These are phyloP conservation scores for Hypoxylon sp. DNA, from an alignment of 2,329 filamentous ascomycete genomes.

Conservation along the genomic window DNA sequence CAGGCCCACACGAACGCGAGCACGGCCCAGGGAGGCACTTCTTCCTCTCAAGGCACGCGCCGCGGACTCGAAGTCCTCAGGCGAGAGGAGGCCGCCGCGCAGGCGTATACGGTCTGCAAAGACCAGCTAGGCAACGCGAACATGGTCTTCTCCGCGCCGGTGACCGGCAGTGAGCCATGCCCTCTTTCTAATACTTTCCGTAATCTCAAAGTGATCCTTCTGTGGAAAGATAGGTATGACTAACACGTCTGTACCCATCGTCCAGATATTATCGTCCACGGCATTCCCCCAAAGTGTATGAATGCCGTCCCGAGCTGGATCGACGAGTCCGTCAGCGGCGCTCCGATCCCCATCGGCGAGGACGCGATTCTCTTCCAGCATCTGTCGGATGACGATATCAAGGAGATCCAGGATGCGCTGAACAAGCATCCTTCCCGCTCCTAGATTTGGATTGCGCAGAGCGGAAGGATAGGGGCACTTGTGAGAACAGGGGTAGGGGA, in stretches of 20 bases:
- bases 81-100: constrained; percentile 13
- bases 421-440: neutral
- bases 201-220: too few relatives aligned
- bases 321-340: constrained; percentile 21
- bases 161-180: neutral
- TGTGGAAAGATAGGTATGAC: too few relatives aligned
- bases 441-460: too few relatives aligned
- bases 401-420: constrained; percentile 15
- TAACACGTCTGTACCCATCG: neutral
- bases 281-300: constrained; percentile 27
- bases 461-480: neutral
- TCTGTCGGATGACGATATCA: constrained; percentile 10
- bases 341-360: constrained; percentile 21
- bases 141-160: constrained; percentile 25
- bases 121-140: constrained; percentile 19
- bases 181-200: neutral
- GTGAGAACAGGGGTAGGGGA: neutral
- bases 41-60: too few relatives aligned
- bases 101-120: constrained; percentile 25
- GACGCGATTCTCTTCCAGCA: constrained; percentile 29
- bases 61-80: neutral
- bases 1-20: neutral
- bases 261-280: constrained; percentile 22
- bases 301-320: constrained; percentile 24
- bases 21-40: too few relatives aligned